Conservation (phyloP, 2,329 filamentous ascomycete genomes). For the Dactylellina cionopaga region DNA sequence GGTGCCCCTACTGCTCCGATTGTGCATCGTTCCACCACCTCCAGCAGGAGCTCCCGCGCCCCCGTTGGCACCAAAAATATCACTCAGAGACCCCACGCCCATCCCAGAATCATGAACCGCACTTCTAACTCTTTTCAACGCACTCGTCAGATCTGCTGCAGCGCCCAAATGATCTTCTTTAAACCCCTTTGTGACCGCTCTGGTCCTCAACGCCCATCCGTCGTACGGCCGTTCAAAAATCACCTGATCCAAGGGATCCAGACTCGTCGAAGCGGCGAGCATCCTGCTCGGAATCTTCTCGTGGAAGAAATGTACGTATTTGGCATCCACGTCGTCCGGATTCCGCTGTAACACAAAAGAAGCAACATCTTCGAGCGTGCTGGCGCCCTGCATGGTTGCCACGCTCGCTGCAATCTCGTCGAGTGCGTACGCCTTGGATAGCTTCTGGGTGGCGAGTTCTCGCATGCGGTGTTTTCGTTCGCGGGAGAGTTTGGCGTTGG, state of each 20-base stretch:
- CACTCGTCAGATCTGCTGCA: slow-evolving; percentile 74
- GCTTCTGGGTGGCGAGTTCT: slow-evolving; percentile 80
- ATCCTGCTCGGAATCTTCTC: slow-evolving; percentile 84
- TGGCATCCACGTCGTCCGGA: slow-evolving; percentile 75
- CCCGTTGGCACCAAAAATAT: slow-evolving; percentile 55
- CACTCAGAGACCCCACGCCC: slow-evolving; percentile 65
- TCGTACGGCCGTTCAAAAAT: slow-evolving; percentile 72
- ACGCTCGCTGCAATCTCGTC: slow-evolving; percentile 87
- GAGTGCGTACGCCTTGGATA: slow-evolving; percentile 79
- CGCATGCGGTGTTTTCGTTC: slow-evolving; percentile 82
- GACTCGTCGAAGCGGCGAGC: slow-evolving; percentile 75
- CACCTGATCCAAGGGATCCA: slow-evolving; percentile 74
- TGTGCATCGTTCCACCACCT: slow-evolving; percentile 24
- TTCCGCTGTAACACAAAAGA: slow-evolving; percentile 76
- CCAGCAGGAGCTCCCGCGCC: not conserved
- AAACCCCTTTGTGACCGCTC: slow-evolving; percentile 78
- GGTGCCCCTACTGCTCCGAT: slow-evolving; percentile 55
- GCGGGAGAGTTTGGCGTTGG: slow-evolving; percentile 72
- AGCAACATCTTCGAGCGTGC: slow-evolving; percentile 79
- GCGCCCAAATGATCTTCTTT: slow-evolving; percentile 78
- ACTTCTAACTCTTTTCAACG: slow-evolving; percentile 68
- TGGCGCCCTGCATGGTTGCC: slow-evolving; percentile 82
- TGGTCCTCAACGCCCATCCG: slow-evolving; percentile 74
- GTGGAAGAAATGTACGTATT: slow-evolving; percentile 92
- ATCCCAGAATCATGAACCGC: slow-evolving; percentile 63